Evolutionary conservation across 2,329 filamentous ascomycete species (phyloP).

Genomic region (Colletotrichum eleusines): DNA sequence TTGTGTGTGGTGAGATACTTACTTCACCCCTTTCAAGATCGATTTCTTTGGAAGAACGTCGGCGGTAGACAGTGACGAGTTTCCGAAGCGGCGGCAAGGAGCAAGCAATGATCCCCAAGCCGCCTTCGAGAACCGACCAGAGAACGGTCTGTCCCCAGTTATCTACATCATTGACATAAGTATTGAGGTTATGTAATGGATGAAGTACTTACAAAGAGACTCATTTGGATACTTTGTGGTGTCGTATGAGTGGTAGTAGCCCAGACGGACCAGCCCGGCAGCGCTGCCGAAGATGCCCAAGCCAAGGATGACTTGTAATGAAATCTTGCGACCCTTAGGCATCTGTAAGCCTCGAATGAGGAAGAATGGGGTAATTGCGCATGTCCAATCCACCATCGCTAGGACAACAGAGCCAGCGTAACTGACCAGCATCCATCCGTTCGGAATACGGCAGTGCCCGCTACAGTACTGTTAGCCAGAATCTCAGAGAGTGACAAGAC

Average conservation of each 20-base stretch:
- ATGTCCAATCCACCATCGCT: constrained; percentile 46
- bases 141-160: background rate
- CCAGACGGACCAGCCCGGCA: constrained; percentile 32
- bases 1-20: too few species aligned
- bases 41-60: too few species aligned
- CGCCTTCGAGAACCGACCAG: background rate
- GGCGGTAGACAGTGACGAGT: background rate
- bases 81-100: constrained; percentile 4
- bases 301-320: background rate
- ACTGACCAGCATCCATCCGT: constrained; percentile 24
- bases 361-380: constrained; percentile 48
- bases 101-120: background rate
- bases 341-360: constrained; percentile 46
- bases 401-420: constrained; percentile 42
- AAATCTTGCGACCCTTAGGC: constrained; percentile 43
- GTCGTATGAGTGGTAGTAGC: constrained; percentile 34
- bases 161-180: background rate
- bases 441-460: background rate
- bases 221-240: constrained; percentile 29
- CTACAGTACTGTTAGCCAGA: background rate
- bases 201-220: background rate
- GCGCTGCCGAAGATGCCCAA: constrained; percentile 31
- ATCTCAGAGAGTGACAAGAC: background rate
- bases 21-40: too few species aligned
- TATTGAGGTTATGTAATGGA: rapidly evolving